These are phyloP conservation scores for Sphaerulina vaccinii DNA, from an alignment of 2,329 filamentous ascomycete species.

Conservation along the genomic window DNA sequence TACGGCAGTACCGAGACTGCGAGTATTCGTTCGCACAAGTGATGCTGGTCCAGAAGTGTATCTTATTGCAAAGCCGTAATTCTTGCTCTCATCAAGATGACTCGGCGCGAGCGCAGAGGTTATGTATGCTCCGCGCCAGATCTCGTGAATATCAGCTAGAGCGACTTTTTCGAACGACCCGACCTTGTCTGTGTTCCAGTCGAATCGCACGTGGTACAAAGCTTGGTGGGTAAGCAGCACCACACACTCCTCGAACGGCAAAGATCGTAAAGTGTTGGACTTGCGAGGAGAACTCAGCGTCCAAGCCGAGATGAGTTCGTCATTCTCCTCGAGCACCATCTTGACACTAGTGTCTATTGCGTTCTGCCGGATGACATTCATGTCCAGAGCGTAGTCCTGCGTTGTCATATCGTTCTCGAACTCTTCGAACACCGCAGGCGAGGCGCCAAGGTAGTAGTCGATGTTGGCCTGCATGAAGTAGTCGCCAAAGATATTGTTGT, in stretches of 20 bases:
- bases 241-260: conserved; percentile 84
- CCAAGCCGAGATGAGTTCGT: conserved; percentile 88
- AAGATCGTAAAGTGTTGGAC: conserved; percentile 63
- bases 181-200: conserved; percentile 95
- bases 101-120: conserved; percentile 78
- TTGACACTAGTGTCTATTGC: conserved; percentile 87
- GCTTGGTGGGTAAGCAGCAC: conserved; percentile 81
- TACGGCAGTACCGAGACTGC: conserved; percentile 65
- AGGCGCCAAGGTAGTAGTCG: conserved; percentile 88
- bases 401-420: conserved; percentile 94
- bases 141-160: conserved; percentile 67
- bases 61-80: conserved; percentile 78
- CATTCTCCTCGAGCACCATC: conserved; percentile 75
- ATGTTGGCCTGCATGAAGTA: conserved; percentile 97
- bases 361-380: conserved; percentile 77
- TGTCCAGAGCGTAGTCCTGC: conserved; percentile 84
- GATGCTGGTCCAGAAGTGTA: conserved; percentile 69
- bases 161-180: conserved; percentile 85
- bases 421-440: conserved; percentile 81
- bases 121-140: conserved; percentile 84
- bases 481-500: conserved; percentile 91
- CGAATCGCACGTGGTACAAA: conserved; percentile 84
- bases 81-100: conserved; percentile 74
- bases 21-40: conserved; percentile 77
- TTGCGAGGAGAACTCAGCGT: conserved; percentile 75